Evolutionary conservation across 768 basidiomycete species (phyloP), one percentile per base, ranked within the genome.

Genomic region (Tremella mesenterica): DNA sequence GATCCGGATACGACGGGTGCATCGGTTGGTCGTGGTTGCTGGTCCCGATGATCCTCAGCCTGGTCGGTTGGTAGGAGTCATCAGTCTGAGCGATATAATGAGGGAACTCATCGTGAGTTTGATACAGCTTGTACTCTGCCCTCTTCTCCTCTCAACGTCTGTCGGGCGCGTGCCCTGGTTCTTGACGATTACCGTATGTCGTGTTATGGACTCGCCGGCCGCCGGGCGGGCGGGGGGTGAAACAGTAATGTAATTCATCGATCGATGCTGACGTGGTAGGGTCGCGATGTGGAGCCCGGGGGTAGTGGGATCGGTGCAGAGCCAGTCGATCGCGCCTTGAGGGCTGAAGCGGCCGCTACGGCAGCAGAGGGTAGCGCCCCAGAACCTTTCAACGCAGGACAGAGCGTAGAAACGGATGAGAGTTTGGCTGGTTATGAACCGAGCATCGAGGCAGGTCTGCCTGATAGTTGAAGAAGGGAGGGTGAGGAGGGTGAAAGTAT

Each of bases 11-110:
- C 83, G 91, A 26, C 79, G 95, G 28, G 88, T 95, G 13, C 95
- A 99, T 71, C 83, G 95, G 45, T 76, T 99, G 16, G 91, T 97
- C 1, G 91, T 97, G 2, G 90, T 96, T 14, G 89, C 92, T 36
- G 68, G 66, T 4, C 48, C 28, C 23, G 61, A 70, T 20, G 71
- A 73, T 53, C 60, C 65, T 4, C 50, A 66, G 20, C 61, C 70
- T 9, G 70, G 69, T 12, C 53, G 54, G 39, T 46, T 73, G 25
- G 63, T 72, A n/a, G 73, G 73, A 13, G 58, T 74, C 16, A 69
- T 74, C 45, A 69, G 64, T 38, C 47, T 74, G 56, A 70, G 68
- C 52, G 73, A 74, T 58, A 67, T 74, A 26, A 58, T 74, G 59
- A 50, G 70, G 48, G 63, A 69, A 34, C 51, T 70, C 45, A 72